A percentile compares a stretch with the other conserved stretches of the same genome.
phyloP scores from a whole-genome alignment of 139 green algal species.

The Coccomyxa sp. region DNA sequence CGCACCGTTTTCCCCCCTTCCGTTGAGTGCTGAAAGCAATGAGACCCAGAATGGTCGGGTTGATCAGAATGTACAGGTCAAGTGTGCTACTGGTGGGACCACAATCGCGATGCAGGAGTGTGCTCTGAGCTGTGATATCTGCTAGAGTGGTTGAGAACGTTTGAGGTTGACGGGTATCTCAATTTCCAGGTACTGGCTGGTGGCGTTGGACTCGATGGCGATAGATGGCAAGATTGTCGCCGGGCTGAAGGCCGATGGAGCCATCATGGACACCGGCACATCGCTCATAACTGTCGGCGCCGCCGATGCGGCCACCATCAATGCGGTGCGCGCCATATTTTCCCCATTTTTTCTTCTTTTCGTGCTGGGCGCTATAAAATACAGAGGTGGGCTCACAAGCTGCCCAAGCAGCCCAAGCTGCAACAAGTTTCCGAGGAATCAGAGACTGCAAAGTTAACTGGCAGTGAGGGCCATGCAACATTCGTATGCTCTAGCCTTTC shows the following conservation, averaged over 20 bases:
- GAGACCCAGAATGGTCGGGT: too few species aligned
- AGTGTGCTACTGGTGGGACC: too few species aligned
- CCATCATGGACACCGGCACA: slow-evolving; percentile 1
- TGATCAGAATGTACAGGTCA: too few species aligned
- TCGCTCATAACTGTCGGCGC: neutral
- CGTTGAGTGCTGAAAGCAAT: too few species aligned
- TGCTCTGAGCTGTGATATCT: too few species aligned
- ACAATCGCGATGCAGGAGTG: too few species aligned
- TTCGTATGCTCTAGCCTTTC: neutral
- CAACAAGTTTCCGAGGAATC: too few species aligned
- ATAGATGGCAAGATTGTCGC: neutral
- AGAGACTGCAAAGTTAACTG: neutral
- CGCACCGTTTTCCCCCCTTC: too few species aligned
- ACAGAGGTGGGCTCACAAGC: neutral
- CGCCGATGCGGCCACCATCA: neutral
- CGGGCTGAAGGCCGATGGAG: neutral
- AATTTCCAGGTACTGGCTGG: neutral
- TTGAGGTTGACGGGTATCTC: too few species aligned
- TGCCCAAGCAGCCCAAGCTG: too few species aligned
- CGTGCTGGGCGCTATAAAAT: neutral
- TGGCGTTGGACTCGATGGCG: neutral
- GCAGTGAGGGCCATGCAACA: neutral
- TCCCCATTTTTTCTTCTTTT: too few species aligned
- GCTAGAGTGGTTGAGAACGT: too few species aligned
- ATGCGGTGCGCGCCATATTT: neutral